Conservation (phyloP, 345 rosid species). For the Populus pruinosa region DNA sequence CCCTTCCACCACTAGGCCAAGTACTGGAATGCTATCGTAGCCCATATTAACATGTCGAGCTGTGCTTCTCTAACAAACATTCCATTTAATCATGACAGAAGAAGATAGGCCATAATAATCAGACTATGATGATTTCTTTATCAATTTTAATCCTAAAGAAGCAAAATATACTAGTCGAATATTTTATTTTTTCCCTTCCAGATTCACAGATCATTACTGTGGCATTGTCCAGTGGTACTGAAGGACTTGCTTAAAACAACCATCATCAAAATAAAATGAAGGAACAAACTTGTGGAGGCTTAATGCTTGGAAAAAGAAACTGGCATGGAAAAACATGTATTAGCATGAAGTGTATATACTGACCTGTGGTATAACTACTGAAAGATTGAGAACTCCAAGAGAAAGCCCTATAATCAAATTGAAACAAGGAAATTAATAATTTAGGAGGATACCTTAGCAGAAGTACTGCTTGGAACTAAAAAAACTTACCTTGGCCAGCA, state of each 20-base stretch:
- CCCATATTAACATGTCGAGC: background rate
- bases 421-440: background rate
- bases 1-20: no score
- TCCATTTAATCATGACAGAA: background rate
- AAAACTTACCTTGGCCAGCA: conserved; percentile 77
- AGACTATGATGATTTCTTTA: background rate
- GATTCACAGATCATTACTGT: background rate
- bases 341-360: no score
- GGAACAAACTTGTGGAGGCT: no score
- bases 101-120: background rate
- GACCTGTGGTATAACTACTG: conserved; percentile 85
- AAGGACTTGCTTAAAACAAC: background rate
- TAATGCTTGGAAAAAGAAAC: no score
- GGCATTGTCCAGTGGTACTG: background rate
- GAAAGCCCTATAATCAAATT: conserved; percentile 55
- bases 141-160: background rate
- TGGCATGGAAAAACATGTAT: background rate
- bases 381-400: conserved; percentile 70
- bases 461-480: background rate
- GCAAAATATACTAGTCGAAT: background rate
- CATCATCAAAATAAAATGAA: background rate
- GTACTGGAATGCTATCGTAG: background rate
- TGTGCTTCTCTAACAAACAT: background rate
- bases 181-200: background rate
- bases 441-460: background rate